Percentiles rank a stretch among this genome's conserved stretches.
Evolutionary conservation across 768 basidiomycete genomes (phyloP).

Genomic region (Mycena rebaudengoi): DNA sequence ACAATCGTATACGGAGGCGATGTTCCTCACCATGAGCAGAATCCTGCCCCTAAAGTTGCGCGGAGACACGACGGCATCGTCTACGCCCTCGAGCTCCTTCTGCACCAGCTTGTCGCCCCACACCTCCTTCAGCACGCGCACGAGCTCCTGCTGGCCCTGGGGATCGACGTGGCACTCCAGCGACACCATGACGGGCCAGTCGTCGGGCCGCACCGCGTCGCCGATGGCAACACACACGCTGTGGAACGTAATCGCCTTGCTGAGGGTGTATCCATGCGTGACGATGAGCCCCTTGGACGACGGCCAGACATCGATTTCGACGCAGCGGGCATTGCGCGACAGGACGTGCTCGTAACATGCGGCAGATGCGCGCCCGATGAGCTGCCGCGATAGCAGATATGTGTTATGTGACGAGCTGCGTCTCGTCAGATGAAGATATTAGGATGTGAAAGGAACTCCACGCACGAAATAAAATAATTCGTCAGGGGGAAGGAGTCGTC

Average conservation of each 20-base stretch:
- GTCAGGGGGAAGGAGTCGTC: constrained; percentile 58
- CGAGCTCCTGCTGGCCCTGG: constrained; percentile 60
- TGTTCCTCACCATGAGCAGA: constrained; percentile 66
- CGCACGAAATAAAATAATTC: constrained; percentile 66
- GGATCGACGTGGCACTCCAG: constrained; percentile 70
- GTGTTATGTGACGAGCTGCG: constrained; percentile 74
- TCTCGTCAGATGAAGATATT: not conserved
- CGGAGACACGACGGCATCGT: constrained; percentile 51
- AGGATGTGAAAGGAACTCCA: not conserved
- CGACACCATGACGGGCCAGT: constrained; percentile 68
- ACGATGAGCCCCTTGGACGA: constrained; percentile 61
- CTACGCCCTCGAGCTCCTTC: constrained; percentile 45
- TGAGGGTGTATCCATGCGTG: constrained; percentile 70
- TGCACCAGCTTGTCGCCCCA: constrained; percentile 64
- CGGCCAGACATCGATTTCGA: constrained; percentile 78
- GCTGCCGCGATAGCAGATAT: constrained; percentile 65
- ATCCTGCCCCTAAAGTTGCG: constrained; percentile 60
- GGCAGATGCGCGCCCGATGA: constrained; percentile 62
- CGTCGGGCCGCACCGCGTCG: constrained; percentile 45
- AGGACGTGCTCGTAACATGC: constrained; percentile 65
- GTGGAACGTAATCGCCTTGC: constrained; percentile 57
- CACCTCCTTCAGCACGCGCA: constrained; percentile 55
- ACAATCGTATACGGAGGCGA: not conserved
- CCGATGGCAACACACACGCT: constrained; percentile 64
- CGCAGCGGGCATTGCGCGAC: constrained; percentile 58